These are phyloP conservation scores for Botryotinia convoluta DNA, from an alignment of 2,329 filamentous ascomycete genomes.

Conservation along the genomic window DNA sequence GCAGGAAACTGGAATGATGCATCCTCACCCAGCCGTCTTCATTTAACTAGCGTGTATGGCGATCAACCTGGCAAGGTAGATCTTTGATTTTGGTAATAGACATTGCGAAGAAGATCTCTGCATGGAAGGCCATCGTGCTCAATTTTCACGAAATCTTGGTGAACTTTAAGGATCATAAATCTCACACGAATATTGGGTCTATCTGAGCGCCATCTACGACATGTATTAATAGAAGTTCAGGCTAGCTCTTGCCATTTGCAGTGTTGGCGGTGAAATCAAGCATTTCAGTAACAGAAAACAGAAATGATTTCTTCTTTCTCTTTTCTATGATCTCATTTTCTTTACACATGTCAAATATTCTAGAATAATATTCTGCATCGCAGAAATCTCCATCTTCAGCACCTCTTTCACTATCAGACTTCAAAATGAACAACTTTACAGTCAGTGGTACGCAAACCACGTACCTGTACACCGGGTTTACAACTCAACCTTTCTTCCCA, in stretches of 20 bases:
- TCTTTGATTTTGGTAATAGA: neutral
- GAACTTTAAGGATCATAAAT: neutral
- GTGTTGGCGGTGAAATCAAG: neutral
- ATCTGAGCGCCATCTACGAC: neutral
- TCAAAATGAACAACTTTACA: slow-evolving; percentile 5
- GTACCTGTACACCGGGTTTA: neutral
- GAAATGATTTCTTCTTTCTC: neutral
- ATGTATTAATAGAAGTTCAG: neutral
- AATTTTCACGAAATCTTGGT: neutral
- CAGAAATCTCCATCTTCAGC: neutral
- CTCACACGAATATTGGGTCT: neutral
- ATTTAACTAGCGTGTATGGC: neutral
- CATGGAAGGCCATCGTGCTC: neutral
- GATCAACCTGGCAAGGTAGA: neutral
- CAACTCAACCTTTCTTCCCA: neutral
- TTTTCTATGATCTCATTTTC: neutral
- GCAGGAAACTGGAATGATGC: neutral
- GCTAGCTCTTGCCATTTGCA: neutral
- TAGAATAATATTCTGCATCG: slow-evolving; percentile 25
- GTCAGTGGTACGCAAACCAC: neutral
- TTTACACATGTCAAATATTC: slow-evolving; percentile 2
- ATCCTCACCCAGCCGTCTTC: neutral
- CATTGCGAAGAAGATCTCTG: neutral
- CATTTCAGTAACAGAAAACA: neutral
- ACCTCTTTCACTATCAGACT: neutral